phyloP scores from a whole-genome alignment of 768 basidiomycete species.

The Xerocomus brunneocitrinus region DNA sequence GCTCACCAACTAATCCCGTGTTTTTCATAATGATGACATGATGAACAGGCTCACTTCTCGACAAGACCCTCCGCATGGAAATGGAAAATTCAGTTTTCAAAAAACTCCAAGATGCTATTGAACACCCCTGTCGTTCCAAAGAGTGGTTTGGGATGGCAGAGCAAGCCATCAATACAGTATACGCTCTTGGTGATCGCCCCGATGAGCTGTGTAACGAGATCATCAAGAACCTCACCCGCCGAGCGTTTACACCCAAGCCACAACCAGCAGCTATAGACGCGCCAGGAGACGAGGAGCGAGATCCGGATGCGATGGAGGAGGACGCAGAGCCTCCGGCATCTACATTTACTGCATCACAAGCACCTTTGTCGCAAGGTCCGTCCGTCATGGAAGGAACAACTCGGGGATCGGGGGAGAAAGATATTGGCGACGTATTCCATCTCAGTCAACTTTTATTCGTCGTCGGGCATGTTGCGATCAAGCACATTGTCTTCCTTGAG shows the following conservation, averaged over 20 bases:
- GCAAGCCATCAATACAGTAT: constrained; percentile 94
- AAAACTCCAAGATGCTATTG: constrained; percentile 76
- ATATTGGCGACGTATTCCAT: constrained; percentile 78
- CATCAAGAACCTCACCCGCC: constrained; percentile 73
- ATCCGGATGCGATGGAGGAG: constrained; percentile 52
- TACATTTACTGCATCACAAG: constrained; percentile 14
- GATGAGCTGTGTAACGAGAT: constrained; percentile 76
- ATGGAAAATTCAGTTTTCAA: constrained; percentile 87
- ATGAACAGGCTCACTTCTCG: constrained; percentile 72
- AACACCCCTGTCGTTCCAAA: constrained; percentile 73
- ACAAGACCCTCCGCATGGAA: constrained; percentile 79
- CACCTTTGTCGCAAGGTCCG: constrained; percentile 18
- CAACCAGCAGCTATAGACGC: constrained; percentile 1
- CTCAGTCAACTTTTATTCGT: constrained; percentile 93
- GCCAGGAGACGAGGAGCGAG: constrained; percentile 26
- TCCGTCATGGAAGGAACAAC: constrained; percentile 7
- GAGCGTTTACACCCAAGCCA: constrained; percentile 53
- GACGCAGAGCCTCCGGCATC: constrained; percentile 31
- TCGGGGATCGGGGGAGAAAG: constrained; percentile 34
- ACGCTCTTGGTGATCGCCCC: constrained; percentile 90
- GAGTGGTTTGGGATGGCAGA: constrained; percentile 98
- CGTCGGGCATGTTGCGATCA: constrained; percentile 95
- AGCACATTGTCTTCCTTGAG: constrained; percentile 95
- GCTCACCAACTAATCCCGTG: not conserved
- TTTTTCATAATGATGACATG: not conserved